Conservation (phyloP, 2,329 filamentous ascomycete species). For the Pseudocercospora fuligena region DNA sequence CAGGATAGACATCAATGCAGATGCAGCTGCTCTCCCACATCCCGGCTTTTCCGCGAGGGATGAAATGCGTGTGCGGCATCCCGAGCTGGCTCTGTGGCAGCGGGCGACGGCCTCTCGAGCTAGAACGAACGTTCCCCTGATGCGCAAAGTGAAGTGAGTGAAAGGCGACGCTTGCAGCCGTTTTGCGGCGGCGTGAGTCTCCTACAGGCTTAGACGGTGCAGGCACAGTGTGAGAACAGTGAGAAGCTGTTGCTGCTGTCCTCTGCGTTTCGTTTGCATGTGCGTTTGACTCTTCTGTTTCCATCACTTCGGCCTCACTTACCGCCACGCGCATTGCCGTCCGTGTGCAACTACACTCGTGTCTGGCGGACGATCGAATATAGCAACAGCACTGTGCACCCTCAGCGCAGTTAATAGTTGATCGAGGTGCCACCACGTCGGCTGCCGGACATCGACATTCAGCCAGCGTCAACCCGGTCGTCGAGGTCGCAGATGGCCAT, state of each 20-base stretch:
- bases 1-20: background rate
- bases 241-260: background rate
- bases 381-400: background rate
- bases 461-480: background rate
- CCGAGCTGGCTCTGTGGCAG: background rate
- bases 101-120: constrained; percentile 2
- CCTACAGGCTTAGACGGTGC: too few relatives aligned
- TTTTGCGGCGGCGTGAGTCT: background rate
- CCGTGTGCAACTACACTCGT: constrained; percentile 3
- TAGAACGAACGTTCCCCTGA: background rate
- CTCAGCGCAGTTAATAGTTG: background rate
- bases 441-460: background rate
- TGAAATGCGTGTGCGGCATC: background rate
- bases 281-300: background rate
- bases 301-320: constrained; percentile 2
- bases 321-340: background rate
- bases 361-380: background rate
- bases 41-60: background rate
- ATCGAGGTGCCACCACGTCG: background rate
- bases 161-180: background rate
- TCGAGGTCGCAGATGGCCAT: constrained; percentile 6
- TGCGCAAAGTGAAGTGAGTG: background rate
- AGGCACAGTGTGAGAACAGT: background rate
- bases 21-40: background rate
- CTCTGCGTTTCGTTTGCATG: background rate